Percentiles rank a stretch among this genome's conserved stretches.
Evolutionary conservation across 306 rosid genomes (phyloP).

Genomic region (Quercus glauca): DNA sequence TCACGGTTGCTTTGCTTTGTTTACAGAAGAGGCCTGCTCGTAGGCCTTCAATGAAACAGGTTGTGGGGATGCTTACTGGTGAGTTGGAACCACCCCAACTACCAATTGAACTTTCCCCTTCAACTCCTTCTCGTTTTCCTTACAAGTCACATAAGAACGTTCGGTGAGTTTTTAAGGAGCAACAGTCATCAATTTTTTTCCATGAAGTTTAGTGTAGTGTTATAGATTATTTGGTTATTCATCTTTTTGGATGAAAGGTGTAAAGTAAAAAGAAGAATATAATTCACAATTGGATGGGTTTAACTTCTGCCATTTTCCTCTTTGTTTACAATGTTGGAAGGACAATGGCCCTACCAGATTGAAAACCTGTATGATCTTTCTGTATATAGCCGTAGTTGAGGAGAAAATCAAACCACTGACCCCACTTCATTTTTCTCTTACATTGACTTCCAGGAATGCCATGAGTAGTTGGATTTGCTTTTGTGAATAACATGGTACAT

Average conservation of each 20-base stretch:
- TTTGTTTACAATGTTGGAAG: conserved; percentile 1
- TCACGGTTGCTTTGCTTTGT: conserved; percentile 78
- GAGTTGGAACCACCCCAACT: conserved; percentile 63
- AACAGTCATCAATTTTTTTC: background rate
- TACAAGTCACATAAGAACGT: conserved; percentile 51
- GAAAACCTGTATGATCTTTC: conserved; percentile 11
- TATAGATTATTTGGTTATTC: conserved; percentile 13
- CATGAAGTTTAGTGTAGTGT: conserved; percentile 16
- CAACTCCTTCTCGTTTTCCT: conserved; percentile 68
- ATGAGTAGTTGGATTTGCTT: conserved; percentile 27
- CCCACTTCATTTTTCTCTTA: conserved; percentile 24
- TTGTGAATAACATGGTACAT: conserved; percentile 25
- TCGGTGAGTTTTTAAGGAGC: conserved; percentile 40
- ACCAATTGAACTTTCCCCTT: conserved; percentile 71
- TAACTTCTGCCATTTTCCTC: conserved; percentile 13
- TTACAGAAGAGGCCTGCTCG: conserved; percentile 72
- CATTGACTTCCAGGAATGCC: conserved; percentile 40
- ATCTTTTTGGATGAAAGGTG: conserved; percentile 22
- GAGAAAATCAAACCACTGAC: conserved; percentile 16
- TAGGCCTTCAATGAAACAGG: conserved; percentile 85
- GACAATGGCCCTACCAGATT: conserved; percentile 23
- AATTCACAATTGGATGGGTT: conserved; percentile 11
- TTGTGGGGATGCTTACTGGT: conserved; percentile 77
- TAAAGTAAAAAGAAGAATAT: conserved; percentile 17
- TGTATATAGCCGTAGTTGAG: conserved; percentile 1